These are phyloP conservation scores for Glaciozyma martinii DNA, from an alignment of 768 basidiomycete genomes.

Conservation along the genomic window DNA sequence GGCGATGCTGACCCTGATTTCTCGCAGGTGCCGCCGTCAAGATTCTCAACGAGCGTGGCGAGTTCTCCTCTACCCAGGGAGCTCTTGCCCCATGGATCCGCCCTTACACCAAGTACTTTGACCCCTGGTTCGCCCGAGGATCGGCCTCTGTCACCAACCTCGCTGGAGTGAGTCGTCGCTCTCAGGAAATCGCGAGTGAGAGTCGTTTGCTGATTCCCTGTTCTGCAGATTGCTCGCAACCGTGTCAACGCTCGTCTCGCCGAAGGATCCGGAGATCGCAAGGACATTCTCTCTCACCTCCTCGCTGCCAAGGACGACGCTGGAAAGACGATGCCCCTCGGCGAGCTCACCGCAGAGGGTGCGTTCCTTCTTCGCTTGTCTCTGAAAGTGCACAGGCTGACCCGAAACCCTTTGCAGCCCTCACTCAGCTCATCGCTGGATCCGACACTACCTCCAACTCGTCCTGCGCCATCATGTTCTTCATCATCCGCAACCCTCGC, in stretches of 20 bases:
- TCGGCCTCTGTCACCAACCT: slow-evolving; percentile 45
- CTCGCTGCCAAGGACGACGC: slow-evolving; percentile 65
- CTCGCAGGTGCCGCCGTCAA: slow-evolving; percentile 47
- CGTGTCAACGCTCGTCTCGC: slow-evolving; percentile 63
- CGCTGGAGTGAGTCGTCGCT: slow-evolving; percentile 48
- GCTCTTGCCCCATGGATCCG: slow-evolving; percentile 61
- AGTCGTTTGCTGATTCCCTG: not conserved
- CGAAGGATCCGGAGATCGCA: slow-evolving; percentile 53
- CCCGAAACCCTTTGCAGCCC: slow-evolving; percentile 36
- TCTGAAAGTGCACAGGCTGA: not conserved
- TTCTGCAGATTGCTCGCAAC: slow-evolving; percentile 38
- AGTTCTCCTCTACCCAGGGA: slow-evolving; percentile 75
- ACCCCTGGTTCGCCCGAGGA: slow-evolving; percentile 68
- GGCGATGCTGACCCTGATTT: too few species aligned
- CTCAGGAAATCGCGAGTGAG: not conserved
- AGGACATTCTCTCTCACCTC: slow-evolving; percentile 72
- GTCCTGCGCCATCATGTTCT: slow-evolving; percentile 78
- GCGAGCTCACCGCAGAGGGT: slow-evolving; percentile 75
- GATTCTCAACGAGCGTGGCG: slow-evolving; percentile 80
- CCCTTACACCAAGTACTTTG: slow-evolving; percentile 33
- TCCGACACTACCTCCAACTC: slow-evolving; percentile 92
- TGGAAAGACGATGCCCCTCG: slow-evolving; percentile 68
- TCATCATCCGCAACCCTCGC: slow-evolving; percentile 59
- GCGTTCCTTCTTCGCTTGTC: slow-evolving; percentile 30
- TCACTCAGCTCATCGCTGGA: slow-evolving; percentile 76